phyloP scores from a whole-genome alignment of 1,284 basidiomycete species.

The Cutaneotrichosporon cavernicola region DNA sequence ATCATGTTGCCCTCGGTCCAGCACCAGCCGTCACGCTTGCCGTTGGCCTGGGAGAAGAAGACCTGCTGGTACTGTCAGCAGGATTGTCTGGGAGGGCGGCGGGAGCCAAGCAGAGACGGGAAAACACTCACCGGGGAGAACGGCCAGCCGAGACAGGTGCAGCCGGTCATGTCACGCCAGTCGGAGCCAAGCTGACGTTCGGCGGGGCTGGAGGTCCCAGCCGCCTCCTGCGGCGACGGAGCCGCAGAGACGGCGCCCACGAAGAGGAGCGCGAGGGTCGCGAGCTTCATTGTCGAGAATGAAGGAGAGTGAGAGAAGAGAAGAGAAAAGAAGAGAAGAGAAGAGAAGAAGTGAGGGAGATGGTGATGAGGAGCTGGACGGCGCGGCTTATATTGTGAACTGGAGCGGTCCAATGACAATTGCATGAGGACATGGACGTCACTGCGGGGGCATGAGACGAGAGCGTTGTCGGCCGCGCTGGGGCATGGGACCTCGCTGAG shows the following conservation, averaged over 20 bases:
- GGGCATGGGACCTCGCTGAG: neutral
- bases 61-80: neutral
- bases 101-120: neutral
- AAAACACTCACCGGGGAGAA: neutral
- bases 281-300: neutral
- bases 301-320: neutral
- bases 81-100: neutral
- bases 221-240: neutral
- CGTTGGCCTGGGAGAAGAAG: constrained; percentile 1
- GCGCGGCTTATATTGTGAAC: neutral
- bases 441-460: neutral
- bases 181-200: neutral
- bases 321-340: neutral
- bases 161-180: constrained; percentile 3
- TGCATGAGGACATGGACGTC: neutral
- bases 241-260: neutral
- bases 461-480: neutral
- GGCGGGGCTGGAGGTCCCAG: neutral
- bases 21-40: constrained; percentile 3
- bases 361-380: neutral
- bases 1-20: constrained; percentile 6
- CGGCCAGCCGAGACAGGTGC: constrained; percentile 3
- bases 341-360: neutral
- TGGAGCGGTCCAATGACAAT: neutral
- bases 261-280: neutral